Evolutionary conservation across 2,329 filamentous ascomycete genomes (phyloP).

Genomic region (Lecanicillium sp.): DNA sequence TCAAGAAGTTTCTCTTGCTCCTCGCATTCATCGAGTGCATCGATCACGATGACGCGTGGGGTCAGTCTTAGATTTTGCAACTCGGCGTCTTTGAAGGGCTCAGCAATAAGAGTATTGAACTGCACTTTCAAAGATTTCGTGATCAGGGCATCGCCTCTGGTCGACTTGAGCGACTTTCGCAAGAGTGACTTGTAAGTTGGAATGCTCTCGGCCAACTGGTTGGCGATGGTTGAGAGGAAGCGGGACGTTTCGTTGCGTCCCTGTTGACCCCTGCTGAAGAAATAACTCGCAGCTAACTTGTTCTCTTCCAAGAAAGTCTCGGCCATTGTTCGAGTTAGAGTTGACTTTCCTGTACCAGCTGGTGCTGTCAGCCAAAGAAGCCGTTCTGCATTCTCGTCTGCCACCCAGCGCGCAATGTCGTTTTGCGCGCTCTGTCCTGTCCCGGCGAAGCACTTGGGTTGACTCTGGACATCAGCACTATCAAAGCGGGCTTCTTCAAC

Average conservation of each 20-base stretch:
- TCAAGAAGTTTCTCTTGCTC: background rate
- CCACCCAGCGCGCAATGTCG: background rate
- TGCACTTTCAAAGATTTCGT: background rate
- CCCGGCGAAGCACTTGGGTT: background rate
- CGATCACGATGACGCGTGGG: background rate
- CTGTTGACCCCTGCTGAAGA: background rate
- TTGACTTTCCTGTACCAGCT: conserved; percentile 4
- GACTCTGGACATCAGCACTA: background rate
- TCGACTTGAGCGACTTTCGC: background rate
- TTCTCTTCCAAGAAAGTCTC: background rate
- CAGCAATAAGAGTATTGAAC: background rate
- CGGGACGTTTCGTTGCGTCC: background rate
- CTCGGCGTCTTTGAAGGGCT: background rate
- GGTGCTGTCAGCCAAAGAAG: conserved; percentile 2
- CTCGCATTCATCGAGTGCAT: conserved; percentile 2
- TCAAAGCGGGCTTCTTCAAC: background rate
- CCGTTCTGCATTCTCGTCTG: background rate
- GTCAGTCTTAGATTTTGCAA: background rate
- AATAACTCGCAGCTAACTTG: background rate
- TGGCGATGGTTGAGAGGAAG: background rate
- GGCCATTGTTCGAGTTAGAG: background rate
- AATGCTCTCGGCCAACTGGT: background rate
- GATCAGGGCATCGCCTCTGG: background rate
- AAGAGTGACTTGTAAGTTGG: background rate
- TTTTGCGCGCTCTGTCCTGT: background rate